phyloP scores from a whole-genome alignment of 2,329 filamentous ascomycete species.

The Penicillium oxalicum region DNA sequence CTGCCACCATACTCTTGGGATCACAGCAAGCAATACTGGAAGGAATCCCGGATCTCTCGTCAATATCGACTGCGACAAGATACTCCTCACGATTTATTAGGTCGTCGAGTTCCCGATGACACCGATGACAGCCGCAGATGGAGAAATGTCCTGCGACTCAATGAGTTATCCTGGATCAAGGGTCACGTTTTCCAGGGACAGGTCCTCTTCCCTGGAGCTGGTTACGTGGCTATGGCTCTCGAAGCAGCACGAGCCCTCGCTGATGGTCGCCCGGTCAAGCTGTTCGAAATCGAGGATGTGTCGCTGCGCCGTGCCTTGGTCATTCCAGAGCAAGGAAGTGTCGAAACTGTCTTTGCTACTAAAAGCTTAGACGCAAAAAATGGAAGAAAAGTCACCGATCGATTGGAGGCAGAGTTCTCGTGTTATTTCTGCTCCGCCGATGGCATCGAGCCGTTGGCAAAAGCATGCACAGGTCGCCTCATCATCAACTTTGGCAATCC shows the following conservation, averaged over 20 bases:
- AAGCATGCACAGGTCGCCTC: too few relatives aligned
- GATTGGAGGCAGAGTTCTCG: too few relatives aligned
- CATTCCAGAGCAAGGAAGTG: too few relatives aligned
- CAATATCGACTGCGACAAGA: slow-evolving; percentile 12
- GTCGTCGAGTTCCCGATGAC: slow-evolving; percentile 2
- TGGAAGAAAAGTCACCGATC: too few relatives aligned
- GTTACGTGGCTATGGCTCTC: slow-evolving; percentile 26
- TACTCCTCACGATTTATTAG: slow-evolving; percentile 16
- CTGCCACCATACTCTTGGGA: slow-evolving; percentile 38
- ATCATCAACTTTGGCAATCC: too few relatives aligned
- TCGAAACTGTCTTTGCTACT: too few relatives aligned
- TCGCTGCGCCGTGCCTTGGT: too few relatives aligned
- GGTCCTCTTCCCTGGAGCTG: slow-evolving; percentile 26
- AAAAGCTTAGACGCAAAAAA: too few relatives aligned
- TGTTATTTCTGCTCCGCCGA: too few relatives aligned
- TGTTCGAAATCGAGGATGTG: too few relatives aligned
- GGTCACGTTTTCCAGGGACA: slow-evolving; percentile 22
- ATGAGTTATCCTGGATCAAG: slow-evolving; percentile 25
- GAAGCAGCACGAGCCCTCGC: slow-evolving; percentile 16
- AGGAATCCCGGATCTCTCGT: slow-evolving; percentile 17
- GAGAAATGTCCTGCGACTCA: slow-evolving; percentile 24
- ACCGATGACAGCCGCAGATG: slow-evolving; percentile 11
- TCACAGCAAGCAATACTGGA: slow-evolving; percentile 32
- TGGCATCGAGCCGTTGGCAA: too few relatives aligned
- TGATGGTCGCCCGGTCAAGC: too few relatives aligned